Evolutionary conservation across 805 yeast genomes (phyloP).

Genomic region (Metschnikowia arizonensis): DNA sequence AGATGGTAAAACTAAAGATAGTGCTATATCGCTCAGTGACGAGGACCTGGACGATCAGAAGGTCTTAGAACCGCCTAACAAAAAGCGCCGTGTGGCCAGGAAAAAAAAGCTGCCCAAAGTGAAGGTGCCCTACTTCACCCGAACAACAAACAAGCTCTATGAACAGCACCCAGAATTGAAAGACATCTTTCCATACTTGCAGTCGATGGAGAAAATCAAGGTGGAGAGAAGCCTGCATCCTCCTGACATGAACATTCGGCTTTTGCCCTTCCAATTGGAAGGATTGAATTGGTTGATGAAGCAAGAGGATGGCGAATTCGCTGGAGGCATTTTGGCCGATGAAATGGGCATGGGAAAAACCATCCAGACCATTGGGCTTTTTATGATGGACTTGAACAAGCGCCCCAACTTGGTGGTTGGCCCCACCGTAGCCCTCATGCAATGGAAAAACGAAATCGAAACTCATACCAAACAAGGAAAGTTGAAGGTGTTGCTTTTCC

Average conservation of each 20-base stretch:
- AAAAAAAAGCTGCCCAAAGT: conserved; percentile 45
- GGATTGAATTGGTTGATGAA: conserved; percentile 84
- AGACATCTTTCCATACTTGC: conserved; percentile 66
- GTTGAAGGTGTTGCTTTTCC: conserved; percentile 68
- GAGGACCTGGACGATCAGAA: conserved; percentile 18
- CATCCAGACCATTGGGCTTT: conserved; percentile 87
- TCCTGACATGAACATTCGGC: conserved; percentile 60
- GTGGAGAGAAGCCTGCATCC: conserved; percentile 72
- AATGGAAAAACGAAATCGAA: conserved; percentile 92
- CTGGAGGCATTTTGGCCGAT: conserved; percentile 94
- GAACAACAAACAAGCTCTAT: conserved; percentile 64
- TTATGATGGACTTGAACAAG: conserved; percentile 63
- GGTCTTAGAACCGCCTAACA: conserved; percentile 15
- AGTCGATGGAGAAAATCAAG: conserved; percentile 40
- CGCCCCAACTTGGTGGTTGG: conserved; percentile 88
- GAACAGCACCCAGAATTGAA: conserved; percentile 76
- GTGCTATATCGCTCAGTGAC: conserved; percentile 29
- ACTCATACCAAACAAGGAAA: conserved; percentile 67
- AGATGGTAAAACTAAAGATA: conserved; percentile 6
- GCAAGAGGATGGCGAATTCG: conserved; percentile 75
- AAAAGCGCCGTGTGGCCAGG: conserved; percentile 21
- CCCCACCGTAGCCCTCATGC: conserved; percentile 98
- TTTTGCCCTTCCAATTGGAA: conserved; percentile 90
- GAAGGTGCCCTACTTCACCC: conserved; percentile 62
- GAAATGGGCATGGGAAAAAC: conserved; percentile 99